Percentiles rank a stretch among this genome's conserved stretches.
phyloP scores from a whole-genome alignment of 306 rosid genomes.

The Nissolia schottii region DNA sequence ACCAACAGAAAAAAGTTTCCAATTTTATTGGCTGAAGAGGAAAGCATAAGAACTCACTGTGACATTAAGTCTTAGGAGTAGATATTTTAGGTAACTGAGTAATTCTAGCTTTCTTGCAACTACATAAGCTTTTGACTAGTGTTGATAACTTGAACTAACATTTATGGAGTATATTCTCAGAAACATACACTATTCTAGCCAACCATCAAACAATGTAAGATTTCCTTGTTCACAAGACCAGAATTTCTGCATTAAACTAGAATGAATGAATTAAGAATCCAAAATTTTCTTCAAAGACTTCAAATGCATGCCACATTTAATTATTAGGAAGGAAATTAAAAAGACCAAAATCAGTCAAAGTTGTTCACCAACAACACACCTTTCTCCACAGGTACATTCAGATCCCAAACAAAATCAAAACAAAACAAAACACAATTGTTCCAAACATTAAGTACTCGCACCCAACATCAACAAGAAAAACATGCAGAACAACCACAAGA shows the following conservation, averaged over 20 bases:
- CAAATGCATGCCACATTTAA: slow-evolving; percentile 4
- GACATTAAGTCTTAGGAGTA: slow-evolving; percentile 24
- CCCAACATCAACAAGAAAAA: not conserved
- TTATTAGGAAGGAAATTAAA: slow-evolving; percentile 23
- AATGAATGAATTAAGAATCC: slow-evolving; percentile 17
- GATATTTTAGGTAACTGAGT: not conserved
- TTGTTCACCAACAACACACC: slow-evolving; percentile 36
- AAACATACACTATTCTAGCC: not conserved
- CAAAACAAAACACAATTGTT: not conserved
- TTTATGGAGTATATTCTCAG: slow-evolving; percentile 18
- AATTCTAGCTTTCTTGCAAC: slow-evolving; percentile 3
- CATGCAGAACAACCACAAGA: slow-evolving; percentile 2
- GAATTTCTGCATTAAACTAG: slow-evolving; percentile 21
- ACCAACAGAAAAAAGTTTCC: not conserved
- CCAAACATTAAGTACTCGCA: not conserved
- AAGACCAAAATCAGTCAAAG: slow-evolving; percentile 16
- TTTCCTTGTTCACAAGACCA: slow-evolving; percentile 10
- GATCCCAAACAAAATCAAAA: slow-evolving; percentile 10
- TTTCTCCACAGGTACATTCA: not conserved
- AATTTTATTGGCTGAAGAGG: not conserved
- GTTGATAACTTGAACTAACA: slow-evolving; percentile 14
- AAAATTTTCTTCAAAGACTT: slow-evolving; percentile 14
- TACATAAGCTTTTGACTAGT: not conserved
- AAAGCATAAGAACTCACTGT: not conserved
- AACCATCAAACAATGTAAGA: slow-evolving; percentile 22